These are phyloP conservation scores for Nicotiana undulata DNA, from an alignment of 257 asterid genomes.

Conservation along the genomic window DNA sequence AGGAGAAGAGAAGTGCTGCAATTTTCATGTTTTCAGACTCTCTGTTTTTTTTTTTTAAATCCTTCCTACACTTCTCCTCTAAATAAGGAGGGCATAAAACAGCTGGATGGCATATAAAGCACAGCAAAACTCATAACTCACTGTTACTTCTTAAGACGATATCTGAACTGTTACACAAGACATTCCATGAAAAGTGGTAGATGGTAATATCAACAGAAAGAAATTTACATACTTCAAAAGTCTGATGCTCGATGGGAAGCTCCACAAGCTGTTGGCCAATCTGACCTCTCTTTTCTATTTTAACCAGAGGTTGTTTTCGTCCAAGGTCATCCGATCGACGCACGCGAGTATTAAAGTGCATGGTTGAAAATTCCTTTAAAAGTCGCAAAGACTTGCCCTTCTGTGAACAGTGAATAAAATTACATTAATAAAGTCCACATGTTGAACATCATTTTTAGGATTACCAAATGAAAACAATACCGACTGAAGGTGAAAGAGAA, in stretches of 20 bases:
- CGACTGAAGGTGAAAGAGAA: not conserved
- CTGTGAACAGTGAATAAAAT: constrained; percentile 20
- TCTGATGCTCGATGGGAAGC: constrained; percentile 72
- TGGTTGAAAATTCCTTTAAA: constrained; percentile 61
- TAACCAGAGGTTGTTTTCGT: constrained; percentile 26
- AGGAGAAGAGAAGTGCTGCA: not conserved
- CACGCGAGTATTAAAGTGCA: constrained; percentile 45
- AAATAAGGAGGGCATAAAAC: not conserved
- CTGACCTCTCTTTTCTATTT: constrained; percentile 56
- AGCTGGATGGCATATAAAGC: not conserved
- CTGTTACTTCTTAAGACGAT: not conserved
- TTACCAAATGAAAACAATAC: not conserved
- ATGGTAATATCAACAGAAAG: not conserved
- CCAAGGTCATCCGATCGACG: constrained; percentile 33
- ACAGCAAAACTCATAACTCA: not conserved
- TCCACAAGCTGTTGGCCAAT: constrained; percentile 70
- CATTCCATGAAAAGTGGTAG: not conserved
- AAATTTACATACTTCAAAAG: constrained; percentile 73
- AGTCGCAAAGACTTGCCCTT: constrained; percentile 68
- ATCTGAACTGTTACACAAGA: not conserved
- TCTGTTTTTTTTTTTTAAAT: not conserved
- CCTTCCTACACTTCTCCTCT: not conserved
- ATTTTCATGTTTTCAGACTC: not conserved
- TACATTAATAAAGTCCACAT: not conserved
- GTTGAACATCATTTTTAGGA: not conserved